Evolutionary conservation across 495 filamentous ascomycete species (phyloP).

Genomic region (Podospora comata): DNA sequence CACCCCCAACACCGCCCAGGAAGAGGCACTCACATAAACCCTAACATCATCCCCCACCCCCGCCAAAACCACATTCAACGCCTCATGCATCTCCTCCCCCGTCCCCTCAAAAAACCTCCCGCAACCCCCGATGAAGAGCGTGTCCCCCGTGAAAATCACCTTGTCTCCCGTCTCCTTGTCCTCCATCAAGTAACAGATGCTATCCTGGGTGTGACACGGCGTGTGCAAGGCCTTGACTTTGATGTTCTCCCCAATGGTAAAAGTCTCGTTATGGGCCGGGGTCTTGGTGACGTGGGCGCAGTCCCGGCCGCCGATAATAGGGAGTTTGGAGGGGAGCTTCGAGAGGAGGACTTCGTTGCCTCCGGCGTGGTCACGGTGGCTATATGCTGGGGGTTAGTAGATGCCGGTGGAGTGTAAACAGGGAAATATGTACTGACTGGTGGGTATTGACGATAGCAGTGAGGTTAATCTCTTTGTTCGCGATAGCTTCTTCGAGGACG

Average conservation of each 20-base stretch:
- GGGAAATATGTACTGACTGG: conserved; percentile 54
- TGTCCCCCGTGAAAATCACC: conserved; percentile 94
- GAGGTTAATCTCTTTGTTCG: conserved; percentile 71
- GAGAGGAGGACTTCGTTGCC: conserved; percentile 78
- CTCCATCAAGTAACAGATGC: conserved; percentile 84
- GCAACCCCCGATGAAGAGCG: conserved; percentile 91
- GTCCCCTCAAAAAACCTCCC: conserved; percentile 97
- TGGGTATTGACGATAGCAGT: conserved; percentile 93
- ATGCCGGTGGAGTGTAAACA: too few relatives aligned
- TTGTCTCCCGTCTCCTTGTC: conserved; percentile 63
- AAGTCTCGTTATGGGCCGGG: conserved; percentile 68
- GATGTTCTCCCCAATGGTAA: conserved; percentile 77
- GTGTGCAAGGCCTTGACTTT: conserved; percentile 87
- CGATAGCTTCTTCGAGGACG: conserved; percentile 68
- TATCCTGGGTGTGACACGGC: conserved; percentile 97
- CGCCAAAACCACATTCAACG: conserved; percentile 80
- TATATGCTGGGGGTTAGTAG: conserved; percentile 31
- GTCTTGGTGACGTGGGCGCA: conserved; percentile 76
- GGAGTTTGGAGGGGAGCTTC: conserved; percentile 57
- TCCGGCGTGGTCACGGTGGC: conserved; percentile 93
- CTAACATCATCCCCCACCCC: conserved; percentile 85
- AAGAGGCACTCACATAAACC: conserved; percentile 68
- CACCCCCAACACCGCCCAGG: not conserved
- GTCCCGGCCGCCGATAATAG: conserved; percentile 83
- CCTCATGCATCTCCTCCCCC: conserved; percentile 81